phyloP scores from a whole-genome alignment of 2,329 filamentous ascomycete species.

The Ascochyta lentis region DNA sequence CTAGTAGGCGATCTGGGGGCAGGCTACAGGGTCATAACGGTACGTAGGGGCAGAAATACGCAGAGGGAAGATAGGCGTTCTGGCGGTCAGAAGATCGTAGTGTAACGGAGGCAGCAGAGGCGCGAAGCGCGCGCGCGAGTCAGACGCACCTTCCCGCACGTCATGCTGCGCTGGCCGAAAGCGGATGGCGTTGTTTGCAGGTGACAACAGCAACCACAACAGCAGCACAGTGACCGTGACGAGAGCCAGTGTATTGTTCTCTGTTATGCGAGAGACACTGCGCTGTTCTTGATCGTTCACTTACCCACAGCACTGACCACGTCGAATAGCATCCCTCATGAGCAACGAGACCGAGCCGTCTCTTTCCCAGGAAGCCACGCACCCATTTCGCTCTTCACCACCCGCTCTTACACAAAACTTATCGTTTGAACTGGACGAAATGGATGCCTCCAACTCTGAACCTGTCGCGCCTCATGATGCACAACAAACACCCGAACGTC shows the following conservation, averaged over 20 bases:
- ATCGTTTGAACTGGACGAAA: slow-evolving; percentile 28
- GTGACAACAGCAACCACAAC: slow-evolving; percentile 8
- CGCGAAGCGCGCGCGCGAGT: slow-evolving; percentile 29
- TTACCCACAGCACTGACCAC: slow-evolving; percentile 36
- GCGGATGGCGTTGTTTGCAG: slow-evolving; percentile 20
- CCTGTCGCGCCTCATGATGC: slow-evolving; percentile 15
- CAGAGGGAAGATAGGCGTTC: not conserved
- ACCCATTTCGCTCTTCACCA: slow-evolving; percentile 27
- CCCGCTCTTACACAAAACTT: slow-evolving; percentile 4
- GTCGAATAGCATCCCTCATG: slow-evolving; percentile 27
- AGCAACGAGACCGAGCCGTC: slow-evolving; percentile 29
- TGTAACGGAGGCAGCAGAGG: slow-evolving; percentile 14
- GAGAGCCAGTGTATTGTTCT: not conserved
- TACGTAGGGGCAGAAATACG: not conserved
- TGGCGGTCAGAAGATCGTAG: slow-evolving; percentile 19
- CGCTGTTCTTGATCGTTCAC: slow-evolving; percentile 20
- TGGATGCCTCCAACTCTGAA: slow-evolving; percentile 17
- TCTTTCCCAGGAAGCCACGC: slow-evolving; percentile 21
- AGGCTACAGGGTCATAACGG: not conserved
- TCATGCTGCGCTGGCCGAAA: slow-evolving; percentile 33
- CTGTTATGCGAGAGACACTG: slow-evolving; percentile 7
- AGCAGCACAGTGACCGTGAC: not conserved
- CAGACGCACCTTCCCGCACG: slow-evolving; percentile 34
- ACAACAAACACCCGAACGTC: slow-evolving; percentile 7
- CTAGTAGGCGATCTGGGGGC: not conserved